Evolutionary conservation across 345 rosid species (phyloP), one percentile per base, ranked within the genome.

Genomic region (Linum tenue): DNA sequence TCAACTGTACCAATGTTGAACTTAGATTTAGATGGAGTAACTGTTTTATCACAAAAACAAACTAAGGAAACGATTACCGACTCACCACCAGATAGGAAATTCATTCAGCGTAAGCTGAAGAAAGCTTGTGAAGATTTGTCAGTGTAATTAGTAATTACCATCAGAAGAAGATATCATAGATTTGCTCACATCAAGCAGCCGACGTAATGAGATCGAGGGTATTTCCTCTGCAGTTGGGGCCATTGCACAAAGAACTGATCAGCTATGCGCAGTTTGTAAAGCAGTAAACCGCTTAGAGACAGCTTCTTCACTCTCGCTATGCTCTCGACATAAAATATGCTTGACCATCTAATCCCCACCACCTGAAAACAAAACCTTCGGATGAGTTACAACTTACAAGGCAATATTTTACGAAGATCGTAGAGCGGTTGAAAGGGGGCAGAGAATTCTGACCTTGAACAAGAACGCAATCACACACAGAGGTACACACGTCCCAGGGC

Each of bases 401-500:
- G 40, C 42, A 39, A 67, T 67, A 37, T 64, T 40, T 44, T 55
- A 59, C 8, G 0, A 38, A 6, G 57, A 60, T 40, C 44, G 55
- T 2, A 36, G 42, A 10, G 63, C 1, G 0, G 10, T 38, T 11
- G 15, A 44, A 62, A 15, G 10, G 15, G 31, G 62, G 59, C 63
- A 64, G 55, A 69, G 39, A 60, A 15, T 11, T 37, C 59, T 68
- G 37, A 90, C 97, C 96, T 90, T 94, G 76, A 94, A 84, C 61
- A 83, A 50, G 75, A 86, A 86, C 35, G 97, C 91, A 50, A 90
- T 90, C 50, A 67, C 60, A 40, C 95, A 88, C 5, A 94, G 80
- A 75, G 99, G 97, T 73, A 90, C 74, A 73, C 99, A 94, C 5
- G 99, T 89, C 70, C 97, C 95, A 15, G 99, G 97, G 73, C 97